phyloP scores from a whole-genome alignment of 352 stramenopile species.

The Phytophthora foliorum region DNA sequence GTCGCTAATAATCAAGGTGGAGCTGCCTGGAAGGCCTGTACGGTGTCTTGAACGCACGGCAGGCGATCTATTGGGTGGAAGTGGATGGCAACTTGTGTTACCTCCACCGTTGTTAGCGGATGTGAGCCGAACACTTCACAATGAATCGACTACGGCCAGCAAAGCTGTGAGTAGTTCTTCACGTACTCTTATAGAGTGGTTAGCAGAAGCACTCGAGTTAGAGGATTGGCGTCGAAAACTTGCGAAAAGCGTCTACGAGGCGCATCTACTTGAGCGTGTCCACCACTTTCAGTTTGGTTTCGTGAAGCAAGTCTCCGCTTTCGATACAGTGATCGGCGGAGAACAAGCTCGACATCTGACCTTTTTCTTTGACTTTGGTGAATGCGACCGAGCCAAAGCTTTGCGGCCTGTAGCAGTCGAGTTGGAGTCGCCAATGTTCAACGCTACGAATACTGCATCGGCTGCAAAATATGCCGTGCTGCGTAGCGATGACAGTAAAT shows the following conservation, averaged over 20 bases:
- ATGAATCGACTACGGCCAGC: not conserved
- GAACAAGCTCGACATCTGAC: constrained; percentile 34
- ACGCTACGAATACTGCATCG: not conserved
- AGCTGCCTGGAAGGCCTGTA: constrained; percentile 35
- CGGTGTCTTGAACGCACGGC: constrained; percentile 44
- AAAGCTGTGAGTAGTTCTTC: not conserved
- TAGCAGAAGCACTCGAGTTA: constrained; percentile 35
- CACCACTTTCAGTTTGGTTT: constrained; percentile 58
- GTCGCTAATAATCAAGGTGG: constrained; percentile 52
- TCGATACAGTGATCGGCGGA: constrained; percentile 27
- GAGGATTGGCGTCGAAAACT: constrained; percentile 53
- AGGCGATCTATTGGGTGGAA: constrained; percentile 33
- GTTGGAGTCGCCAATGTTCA: constrained; percentile 17
- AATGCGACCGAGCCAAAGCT: constrained; percentile 9
- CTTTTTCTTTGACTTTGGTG: constrained; percentile 42
- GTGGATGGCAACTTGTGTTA: constrained; percentile 51
- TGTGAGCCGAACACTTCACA: constrained; percentile 25
- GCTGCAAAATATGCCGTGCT: constrained; percentile 1
- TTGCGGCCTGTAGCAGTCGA: constrained; percentile 36
- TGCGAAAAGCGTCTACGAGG: constrained; percentile 49
- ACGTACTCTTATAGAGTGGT: constrained; percentile 23
- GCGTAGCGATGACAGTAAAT: constrained; percentile 29
- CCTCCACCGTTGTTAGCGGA: constrained; percentile 41
- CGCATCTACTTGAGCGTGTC: constrained; percentile 50
- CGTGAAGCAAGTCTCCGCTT: constrained; percentile 24